Base-by-base conservation (phyloP, 768 basidiomycete species). In the Mycena leptocephala region DNA sequence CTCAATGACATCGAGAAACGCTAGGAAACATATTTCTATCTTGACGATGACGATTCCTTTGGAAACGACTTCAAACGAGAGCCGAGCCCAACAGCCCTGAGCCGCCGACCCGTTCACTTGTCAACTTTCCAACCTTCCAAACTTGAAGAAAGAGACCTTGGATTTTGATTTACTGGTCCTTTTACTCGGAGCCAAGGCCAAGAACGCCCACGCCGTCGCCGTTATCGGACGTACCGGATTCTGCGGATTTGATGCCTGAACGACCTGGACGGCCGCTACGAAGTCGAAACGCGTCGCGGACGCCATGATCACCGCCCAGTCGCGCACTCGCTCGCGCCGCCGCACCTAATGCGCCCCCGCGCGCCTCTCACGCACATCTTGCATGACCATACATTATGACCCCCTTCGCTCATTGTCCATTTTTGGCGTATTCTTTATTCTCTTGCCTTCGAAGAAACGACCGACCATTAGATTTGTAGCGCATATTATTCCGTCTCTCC, bases 261-360 rank as follows among this genome's bases (percentile, higher is more conserved):
- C 71, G 74, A 43, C 32, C 69, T 46, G 86, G 85, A 46, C 86
- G 85, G 55, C 88, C 90, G 0, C 79, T 93, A 66, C 86, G 92
- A 33, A 88, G 74, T 95, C 94, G 75, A 93, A 92, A 85, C 87
- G 94, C 58, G 93, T 94, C 26, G 93, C 93, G 35, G 88, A 91
- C 72, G 90, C 91, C 22, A 85, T 87, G 55, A 72, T 72, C 22
- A 65, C 89, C 59, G 89, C 89, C 11, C 88, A 90, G 53, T 84
- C 89, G 37, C 89, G 89, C 46, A 86, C 87, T 62, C 86, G 87
- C 48, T 85, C 86, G 48, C 84, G 86, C 72, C 84, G 87, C 76
- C 87, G 88, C 58, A 78, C 66, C 28, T 77, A 76, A 76, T 66
- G 30, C 20, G 20, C 28, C 37, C 32, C 10, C 24, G n/a, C n/a